Base-by-base conservation (phyloP, 345 rosid species). In the Noccaea bulbosa region DNA sequence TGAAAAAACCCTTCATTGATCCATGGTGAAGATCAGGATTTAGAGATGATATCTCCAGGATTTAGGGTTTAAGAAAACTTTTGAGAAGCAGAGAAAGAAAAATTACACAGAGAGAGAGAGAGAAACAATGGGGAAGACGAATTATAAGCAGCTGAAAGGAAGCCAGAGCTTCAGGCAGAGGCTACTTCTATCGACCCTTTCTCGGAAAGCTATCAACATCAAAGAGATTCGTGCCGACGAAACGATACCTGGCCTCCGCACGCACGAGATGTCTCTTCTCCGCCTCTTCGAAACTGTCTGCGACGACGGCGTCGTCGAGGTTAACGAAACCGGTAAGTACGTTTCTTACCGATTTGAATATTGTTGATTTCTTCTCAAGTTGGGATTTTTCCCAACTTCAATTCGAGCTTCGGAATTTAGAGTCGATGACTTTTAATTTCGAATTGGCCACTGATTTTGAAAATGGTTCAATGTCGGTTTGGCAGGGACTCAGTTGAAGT, bases 91-190 rank as follows among this genome's bases (percentile, higher is more conserved):
- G 3, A 34, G 22, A 46, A 22, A 34, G 22, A 46, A 22, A 47
- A 10, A 39, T 11, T 24, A 2, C 40, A 30, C 11, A 37, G 24
- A 35, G 11, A 24, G 1, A 48, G 41, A 40, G 16, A 40, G 1
- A 14, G 7, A 57, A 43, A 62, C 12, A 56, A 91, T 88, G 97
- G 90, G 81, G 70, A 89, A 84, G 77, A 74, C 74, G 73, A 70
- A 74, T 16, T 92, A 82, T 77, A 88, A 74, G 87, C 83, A 74
- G 67, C 32, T 89, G n/a, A 84, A 86, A 45, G 97, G 96, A 50
- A 82, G 93, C 83, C 83, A 86, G 67, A 81, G 78, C 83, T 76
- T 89, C 11, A 81, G 99, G 68, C 96, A 83, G 67, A 82, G 93
- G 59, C 75, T 91, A n/a, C 81, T 91, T 7, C 78, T 91, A 37